Evolutionary conservation across 257 asterid genomes (phyloP), one percentile per base, ranked within the genome.

Genomic region (Ajuga chamaepitys): DNA sequence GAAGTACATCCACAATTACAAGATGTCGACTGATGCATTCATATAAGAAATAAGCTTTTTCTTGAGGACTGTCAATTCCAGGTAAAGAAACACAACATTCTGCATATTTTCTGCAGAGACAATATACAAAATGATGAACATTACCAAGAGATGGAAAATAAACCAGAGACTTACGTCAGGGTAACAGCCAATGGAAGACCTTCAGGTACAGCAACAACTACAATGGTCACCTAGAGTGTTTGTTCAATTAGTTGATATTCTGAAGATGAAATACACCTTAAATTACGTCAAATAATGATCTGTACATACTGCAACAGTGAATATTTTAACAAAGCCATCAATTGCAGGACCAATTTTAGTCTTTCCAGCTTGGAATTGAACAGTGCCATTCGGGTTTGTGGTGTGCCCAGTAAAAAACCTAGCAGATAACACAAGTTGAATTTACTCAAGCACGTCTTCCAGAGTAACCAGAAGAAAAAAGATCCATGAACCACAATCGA

Each of bases 121-220:
- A 44, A 9, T 54, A 21, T 42, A 37, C 40, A 61, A 16, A 58
- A 26, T 48, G 59, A 14, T 63, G 1, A 65, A 51, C 71, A 75
- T 14, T 32, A 32, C 30, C 59, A 4, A 18, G 54, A 44, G 18
- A 24, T 42, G 47, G 32, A 37, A 34, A 37, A 34, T 35, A 72
- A 62, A 22, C 63, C 9, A 53, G 24, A 59, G 12, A 74, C 95
- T 84, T 77, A 93, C 99, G 97, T 93, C 69, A 93, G 68, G 62
- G 99, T 93, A 48, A 93, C 99, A 73, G 96, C 99, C 82, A 93
- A 78, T 50, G 97, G 96, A 77, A 93, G 97, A 53, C 97, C 99
- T 79, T 93, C 96, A 14, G 99, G 99, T 68, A 89, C 97, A 34
- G 99, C 99, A 72, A 89, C 99, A 51, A 93, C 96, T 24, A 93